Evolutionary conservation across 2,329 filamentous ascomycete genomes (phyloP).

Genomic region (Grosmannia serpens): DNA sequence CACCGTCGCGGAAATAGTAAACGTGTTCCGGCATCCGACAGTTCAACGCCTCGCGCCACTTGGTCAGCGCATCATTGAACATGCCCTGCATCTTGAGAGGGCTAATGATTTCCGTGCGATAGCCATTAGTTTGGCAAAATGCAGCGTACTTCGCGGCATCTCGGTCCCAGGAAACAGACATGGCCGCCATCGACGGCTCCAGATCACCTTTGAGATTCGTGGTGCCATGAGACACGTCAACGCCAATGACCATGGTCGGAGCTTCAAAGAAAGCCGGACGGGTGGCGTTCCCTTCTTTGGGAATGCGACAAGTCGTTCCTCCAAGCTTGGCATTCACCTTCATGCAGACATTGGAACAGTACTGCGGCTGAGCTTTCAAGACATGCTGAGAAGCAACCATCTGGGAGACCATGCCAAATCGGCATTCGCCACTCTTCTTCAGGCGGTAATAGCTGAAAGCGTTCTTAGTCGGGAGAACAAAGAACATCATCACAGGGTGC

Average conservation of each 20-base stretch:
- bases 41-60: conserved; percentile 47
- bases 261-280: conserved; percentile 26
- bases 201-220: conserved; percentile 41
- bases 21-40: conserved; percentile 58
- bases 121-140: conserved; percentile 71
- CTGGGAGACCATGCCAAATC: conserved; percentile 74
- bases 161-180: conserved; percentile 70
- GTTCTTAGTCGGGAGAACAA: conserved; percentile 63
- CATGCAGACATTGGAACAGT: conserved; percentile 89
- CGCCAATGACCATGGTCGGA: conserved; percentile 76
- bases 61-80: conserved; percentile 49
- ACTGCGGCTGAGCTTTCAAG: conserved; percentile 60
- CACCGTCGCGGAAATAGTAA: conserved; percentile 88
- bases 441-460: conserved; percentile 66
- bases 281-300: conserved; percentile 18
- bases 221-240: conserved; percentile 78
- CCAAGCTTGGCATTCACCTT: conserved; percentile 96
- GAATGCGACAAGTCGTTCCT: conserved; percentile 53
- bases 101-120: conserved; percentile 67
- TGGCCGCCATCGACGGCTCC: conserved; percentile 69
- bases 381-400: conserved; percentile 66
- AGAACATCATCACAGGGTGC: conserved; percentile 66
- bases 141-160: conserved; percentile 67
- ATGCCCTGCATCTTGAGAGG: conserved; percentile 53
- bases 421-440: conserved; percentile 82